These are phyloP conservation scores for Phlyctochytrium planicorne DNA, from an alignment of 192 early-diverging fungal species.

Conservation along the genomic window DNA sequence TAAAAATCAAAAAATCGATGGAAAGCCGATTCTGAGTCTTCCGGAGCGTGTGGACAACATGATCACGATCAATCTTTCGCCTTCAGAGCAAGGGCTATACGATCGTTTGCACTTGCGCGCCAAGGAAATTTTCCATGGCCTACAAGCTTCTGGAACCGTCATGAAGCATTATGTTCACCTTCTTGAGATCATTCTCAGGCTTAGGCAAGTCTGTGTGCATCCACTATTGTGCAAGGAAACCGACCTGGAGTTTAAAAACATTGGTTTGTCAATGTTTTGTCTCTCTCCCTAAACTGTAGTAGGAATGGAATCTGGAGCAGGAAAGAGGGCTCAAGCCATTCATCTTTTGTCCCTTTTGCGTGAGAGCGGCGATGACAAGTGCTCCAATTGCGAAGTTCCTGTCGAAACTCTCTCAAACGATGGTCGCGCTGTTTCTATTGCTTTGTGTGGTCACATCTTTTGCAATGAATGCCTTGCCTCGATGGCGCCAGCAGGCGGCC, in stretches of 20 bases:
- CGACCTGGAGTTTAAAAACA: conserved; percentile 24
- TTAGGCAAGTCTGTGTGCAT: conserved; percentile 51
- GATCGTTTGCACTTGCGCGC: conserved; percentile 37
- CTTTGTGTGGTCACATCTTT: conserved; percentile 40
- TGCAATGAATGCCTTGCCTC: conserved; percentile 32
- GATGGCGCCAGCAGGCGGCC: background rate
- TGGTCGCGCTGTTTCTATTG: conserved; percentile 13
- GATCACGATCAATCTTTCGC: conserved; percentile 32
- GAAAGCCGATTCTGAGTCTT: conserved; percentile 74
- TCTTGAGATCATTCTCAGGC: conserved; percentile 46
- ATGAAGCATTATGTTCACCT: conserved; percentile 48
- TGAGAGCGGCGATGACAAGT: conserved; percentile 51
- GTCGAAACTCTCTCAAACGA: conserved; percentile 23
- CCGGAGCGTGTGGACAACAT: conserved; percentile 53
- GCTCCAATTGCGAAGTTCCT: conserved; percentile 25
- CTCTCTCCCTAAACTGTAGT: too few relatives aligned
- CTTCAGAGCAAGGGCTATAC: conserved; percentile 44
- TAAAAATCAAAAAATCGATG: conserved; percentile 75
- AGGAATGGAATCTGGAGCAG: too few relatives aligned
- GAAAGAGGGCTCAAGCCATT: too few relatives aligned
- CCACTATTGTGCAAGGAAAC: conserved; percentile 34
- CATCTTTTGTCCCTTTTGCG: conserved; percentile 12
- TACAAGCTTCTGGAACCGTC: conserved; percentile 24
- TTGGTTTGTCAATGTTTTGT: too few relatives aligned
- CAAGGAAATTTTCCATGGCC: conserved; percentile 29